These are phyloP conservation scores for Ophiostoma tasmaniense DNA, from an alignment of 2,329 filamentous ascomycete species.

Conservation along the genomic window DNA sequence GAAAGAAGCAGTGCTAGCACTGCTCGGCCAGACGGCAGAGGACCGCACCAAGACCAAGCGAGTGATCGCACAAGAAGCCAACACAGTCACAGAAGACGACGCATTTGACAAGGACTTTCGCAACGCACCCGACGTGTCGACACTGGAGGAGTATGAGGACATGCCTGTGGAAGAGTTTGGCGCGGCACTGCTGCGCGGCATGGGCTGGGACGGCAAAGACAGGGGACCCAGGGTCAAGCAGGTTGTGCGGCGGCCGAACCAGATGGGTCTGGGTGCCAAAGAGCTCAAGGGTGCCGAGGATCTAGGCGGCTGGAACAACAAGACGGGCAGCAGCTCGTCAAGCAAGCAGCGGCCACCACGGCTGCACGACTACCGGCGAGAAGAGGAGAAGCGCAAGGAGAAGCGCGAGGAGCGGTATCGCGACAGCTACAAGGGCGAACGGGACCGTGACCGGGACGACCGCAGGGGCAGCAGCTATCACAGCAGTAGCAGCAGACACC, in stretches of 20 bases:
- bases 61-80: constrained; percentile 21
- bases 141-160: constrained; percentile 74
- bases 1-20: constrained; percentile 21
- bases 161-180: constrained; percentile 94
- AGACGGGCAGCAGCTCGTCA: constrained; percentile 7
- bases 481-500: constrained; percentile 12
- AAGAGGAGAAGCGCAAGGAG: constrained; percentile 21
- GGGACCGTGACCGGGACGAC: constrained; percentile 9
- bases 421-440: constrained; percentile 15
- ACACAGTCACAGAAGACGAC: constrained; percentile 53
- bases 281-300: constrained; percentile 23
- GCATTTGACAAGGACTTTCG: constrained; percentile 63
- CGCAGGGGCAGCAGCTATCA: constrained; percentile 6
- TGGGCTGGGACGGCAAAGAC: constrained; percentile 81
- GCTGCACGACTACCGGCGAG: constrained; percentile 23
- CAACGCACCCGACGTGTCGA: constrained; percentile 64
- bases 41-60: constrained; percentile 16
- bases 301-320: constrained; percentile 23
- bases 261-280: constrained; percentile 69
- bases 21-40: constrained; percentile 17
- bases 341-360: constrained; percentile 18
- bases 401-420: constrained; percentile 19
- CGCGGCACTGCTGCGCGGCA: constrained; percentile 77
- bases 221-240: constrained; percentile 52
- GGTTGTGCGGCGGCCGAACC: constrained; percentile 63